Base-by-base conservation (phyloP, 2,329 filamentous ascomycete species). In the Arthrobotrys entomopaga region DNA sequence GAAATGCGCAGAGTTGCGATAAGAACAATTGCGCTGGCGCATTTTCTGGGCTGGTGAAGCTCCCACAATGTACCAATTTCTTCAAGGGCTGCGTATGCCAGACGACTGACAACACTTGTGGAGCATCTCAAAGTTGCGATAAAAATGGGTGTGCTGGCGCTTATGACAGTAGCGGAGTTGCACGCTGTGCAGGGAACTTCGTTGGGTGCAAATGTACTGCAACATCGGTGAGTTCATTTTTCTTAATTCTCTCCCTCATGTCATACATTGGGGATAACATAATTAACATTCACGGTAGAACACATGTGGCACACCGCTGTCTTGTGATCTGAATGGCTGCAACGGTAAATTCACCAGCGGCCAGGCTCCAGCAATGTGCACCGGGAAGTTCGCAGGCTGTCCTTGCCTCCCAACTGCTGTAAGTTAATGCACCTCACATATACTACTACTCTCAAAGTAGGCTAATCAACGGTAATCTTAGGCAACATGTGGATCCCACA, bases 311-410 rank as follows among this genome's bases (percentile, higher is more conserved):
- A 54, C 20, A 8, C 59, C 49, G 13, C n/a, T 29, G 13, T 11
- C 15, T n/a, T 64, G 59, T 29, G 49, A 42, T 38, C 2, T 34
- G 13, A 52, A 52, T 26, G 58, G 58, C 20, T 61, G 58, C 26
- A 52, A 50, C 19, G 58, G 58, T 20, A 16, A 34, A 50, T 60
- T 38, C 34, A 42, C 42, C n/a, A 42, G 57, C n/a, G 26, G 43
- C 20, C 26, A 19, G 13, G 57, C 34, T 26, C 42, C 43, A 20
- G 57, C 57, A 11, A 38, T 20, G 40, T 61, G 58, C 34, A 63
- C 59, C 15, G 59, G 59, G 15, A 63, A 63, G 42, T 63, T 63
- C 22, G 24, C 49, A 5, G 59, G 59, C n/a, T 63, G 59, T n/a
- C 22, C 16, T 15, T 63, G 59, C 38, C 48, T 20, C n/a, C 59